Evolutionary conservation across 78 protist genomes (phyloP), one percentile per base, ranked within the genome.

Genomic region (Tieghemostelium lacteum): DNA sequence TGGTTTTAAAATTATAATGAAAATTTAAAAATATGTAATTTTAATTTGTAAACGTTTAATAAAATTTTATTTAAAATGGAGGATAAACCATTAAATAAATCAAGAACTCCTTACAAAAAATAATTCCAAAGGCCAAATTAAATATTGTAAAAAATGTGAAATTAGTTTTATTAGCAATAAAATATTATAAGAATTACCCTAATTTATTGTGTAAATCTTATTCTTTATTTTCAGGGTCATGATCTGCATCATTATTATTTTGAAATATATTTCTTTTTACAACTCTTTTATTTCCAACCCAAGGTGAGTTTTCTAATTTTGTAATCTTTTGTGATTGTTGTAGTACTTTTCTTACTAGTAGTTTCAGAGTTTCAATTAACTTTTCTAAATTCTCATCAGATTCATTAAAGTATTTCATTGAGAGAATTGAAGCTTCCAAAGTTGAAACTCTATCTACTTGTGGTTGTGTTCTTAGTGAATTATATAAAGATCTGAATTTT

Each of bases 401-500:
- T 42, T 83, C 91, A 58, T 78, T 78, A 17, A 83, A 29, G 7
- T 28, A n/a, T 26, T 83, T 66, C 91, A 83, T 83, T 19, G 73
- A 61, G 2, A 83, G 2, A 28, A 69, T 70, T 1, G 78, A 22
- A 45, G 91, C 91, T 17, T 83, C 91, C 31, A 83, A 31, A 1
- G 91, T 83, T 39, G 91, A 83, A n/a, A 83, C 69, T 69, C 91
- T 83, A 69, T 83, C 91, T 0, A 83, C 78, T 69, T 69, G 66
- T 8, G 91, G 91, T 69, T 83, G 91, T 24, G 58, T 69, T 69
- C 91, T 83, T n/a, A 83, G 40, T 45, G 31, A 8, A 83, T 83
- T 83, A 69, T 54, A 83, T 45, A 83, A 45, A 49, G 91, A 83
- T 42, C 58, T 66, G 20, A 83, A 39, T 45, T 69, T 83, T 33